Evolutionary conservation across 2,329 filamentous ascomycete species (phyloP), one percentile per base, ranked within the genome.

Genomic region (Fusarium brevicatenulatum): DNA sequence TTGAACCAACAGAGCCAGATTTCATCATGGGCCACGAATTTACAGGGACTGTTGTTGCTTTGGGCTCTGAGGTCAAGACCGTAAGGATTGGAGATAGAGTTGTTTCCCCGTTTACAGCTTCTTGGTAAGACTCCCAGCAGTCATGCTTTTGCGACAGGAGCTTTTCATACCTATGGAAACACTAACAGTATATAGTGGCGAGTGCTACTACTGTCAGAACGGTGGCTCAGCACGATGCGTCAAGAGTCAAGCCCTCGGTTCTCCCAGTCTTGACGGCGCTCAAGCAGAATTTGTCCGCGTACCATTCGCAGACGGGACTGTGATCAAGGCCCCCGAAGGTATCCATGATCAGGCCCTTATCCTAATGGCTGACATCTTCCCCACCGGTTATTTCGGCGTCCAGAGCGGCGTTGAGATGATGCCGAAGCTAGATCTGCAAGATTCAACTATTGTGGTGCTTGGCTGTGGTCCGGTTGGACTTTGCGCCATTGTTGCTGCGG

Each of bases 331-430:
- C 0, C 81, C 89, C 2, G 89, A 87, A 9, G 77, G 72, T 13
- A 92, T 97, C 62, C 89, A 91, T 18, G 91, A 95, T 72, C 88
- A 92, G 71, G 90, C 90, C 30, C 85, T 97, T 52, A 90, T 97
- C 7, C 87, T 97, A 19, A 97, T 97, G 94, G 94, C 93, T 13
- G 95, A 97, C 78, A 97, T 97, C 76, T 97, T 96, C 81, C 95
- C 95, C 1, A 94, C 91, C 0, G 93, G 95, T 5, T 97, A 90
- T 83, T 97, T 95, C 75, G 95, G 93, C 7, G 93, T 93, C 7
- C 87, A 88, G 62, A 96, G 94, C 77, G 95, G 91, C 7, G 92
- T 97, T 80, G 89, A 89, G 62, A 83, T 91, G 78, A 86, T 92
- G 49, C 74, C 77, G 10, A 72, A 66, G 8, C 66, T 78, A 4